Evolutionary conservation across 2,329 filamentous ascomycete species (phyloP).

Genomic region (Trichoderma lentiforme): DNA sequence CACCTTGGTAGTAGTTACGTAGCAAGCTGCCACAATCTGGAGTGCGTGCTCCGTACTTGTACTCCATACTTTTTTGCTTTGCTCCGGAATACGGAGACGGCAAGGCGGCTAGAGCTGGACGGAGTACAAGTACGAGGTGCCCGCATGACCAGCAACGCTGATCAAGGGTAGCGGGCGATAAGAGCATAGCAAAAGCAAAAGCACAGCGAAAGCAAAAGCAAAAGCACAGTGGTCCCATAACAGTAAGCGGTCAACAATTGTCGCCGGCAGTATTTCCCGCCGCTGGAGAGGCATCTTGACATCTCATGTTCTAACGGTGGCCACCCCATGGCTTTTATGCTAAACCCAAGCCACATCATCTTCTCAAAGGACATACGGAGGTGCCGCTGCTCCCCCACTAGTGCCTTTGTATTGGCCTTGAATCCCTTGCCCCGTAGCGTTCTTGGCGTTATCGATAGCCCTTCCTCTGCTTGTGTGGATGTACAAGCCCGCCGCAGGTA

Average conservation of each 20-base stretch:
- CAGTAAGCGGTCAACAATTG: not conserved
- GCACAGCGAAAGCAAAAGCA: not conserved
- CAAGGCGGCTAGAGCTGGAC: not conserved
- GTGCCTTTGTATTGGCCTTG: not conserved
- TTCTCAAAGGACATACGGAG: not conserved
- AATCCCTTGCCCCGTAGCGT: constrained; percentile 12
- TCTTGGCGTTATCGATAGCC: constrained; percentile 7
- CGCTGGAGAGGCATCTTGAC: not conserved
- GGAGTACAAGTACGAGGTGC: not conserved
- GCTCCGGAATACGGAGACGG: not conserved
- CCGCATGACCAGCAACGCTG: not conserved
- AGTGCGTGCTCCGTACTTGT: not conserved
- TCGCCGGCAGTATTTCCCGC: not conserved
- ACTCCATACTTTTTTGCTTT: not conserved
- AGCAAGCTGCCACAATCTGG: not conserved
- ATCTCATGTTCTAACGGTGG: not conserved
- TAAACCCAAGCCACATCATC: not conserved
- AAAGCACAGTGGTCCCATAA: too few species aligned
- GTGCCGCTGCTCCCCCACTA: not conserved
- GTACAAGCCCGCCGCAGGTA: not conserved
- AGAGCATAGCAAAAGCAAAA: not conserved
- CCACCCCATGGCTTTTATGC: not conserved
- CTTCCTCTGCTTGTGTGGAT: not conserved
- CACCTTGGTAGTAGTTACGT: not conserved
- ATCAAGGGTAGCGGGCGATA: not conserved